phyloP scores from a whole-genome alignment of 2,329 filamentous ascomycete species.

The Aspergillus glaucus region DNA sequence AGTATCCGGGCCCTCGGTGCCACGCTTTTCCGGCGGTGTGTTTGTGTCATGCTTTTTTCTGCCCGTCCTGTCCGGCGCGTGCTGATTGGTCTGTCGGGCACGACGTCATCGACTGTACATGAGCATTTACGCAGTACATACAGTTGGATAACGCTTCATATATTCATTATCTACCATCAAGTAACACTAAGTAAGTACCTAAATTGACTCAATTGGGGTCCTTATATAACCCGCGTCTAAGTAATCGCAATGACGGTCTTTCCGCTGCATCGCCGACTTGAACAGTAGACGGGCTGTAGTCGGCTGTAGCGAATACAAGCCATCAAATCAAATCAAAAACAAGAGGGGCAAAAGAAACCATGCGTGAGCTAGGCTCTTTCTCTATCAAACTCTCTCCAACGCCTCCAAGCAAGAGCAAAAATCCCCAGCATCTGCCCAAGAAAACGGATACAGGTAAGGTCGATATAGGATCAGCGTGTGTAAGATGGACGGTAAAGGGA shows the following conservation, averaged over 20 bases:
- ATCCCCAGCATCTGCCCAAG: constrained; percentile 1
- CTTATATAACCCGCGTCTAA: constrained; percentile 9
- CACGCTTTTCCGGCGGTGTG: constrained; percentile 18
- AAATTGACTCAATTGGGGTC: constrained; percentile 9
- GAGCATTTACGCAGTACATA: neutral
- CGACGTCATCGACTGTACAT: constrained; percentile 25
- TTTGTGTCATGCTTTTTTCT: neutral
- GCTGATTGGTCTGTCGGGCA: neutral
- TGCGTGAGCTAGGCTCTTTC: constrained; percentile 10
- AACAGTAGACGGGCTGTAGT: neutral
- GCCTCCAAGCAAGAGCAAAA: constrained; percentile 18
- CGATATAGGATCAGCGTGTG: constrained; percentile 4
- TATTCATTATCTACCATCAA: constrained; percentile 16
- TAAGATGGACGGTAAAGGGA: constrained; percentile 4
- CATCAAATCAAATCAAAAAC: neutral
- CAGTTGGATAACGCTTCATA: constrained; percentile 5
- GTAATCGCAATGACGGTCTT: constrained; percentile 4
- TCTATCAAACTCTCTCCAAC: constrained; percentile 26
- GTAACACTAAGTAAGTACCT: constrained; percentile 12
- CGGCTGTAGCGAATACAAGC: neutral
- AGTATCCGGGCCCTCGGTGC: constrained; percentile 13
- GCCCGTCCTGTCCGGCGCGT: neutral
- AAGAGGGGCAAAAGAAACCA: constrained; percentile 11
- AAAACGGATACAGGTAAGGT: constrained; percentile 1
- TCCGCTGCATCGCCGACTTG: neutral